Base-by-base conservation (phyloP, 805 yeast genomes). In the Wickerhamiella dianesei region DNA sequence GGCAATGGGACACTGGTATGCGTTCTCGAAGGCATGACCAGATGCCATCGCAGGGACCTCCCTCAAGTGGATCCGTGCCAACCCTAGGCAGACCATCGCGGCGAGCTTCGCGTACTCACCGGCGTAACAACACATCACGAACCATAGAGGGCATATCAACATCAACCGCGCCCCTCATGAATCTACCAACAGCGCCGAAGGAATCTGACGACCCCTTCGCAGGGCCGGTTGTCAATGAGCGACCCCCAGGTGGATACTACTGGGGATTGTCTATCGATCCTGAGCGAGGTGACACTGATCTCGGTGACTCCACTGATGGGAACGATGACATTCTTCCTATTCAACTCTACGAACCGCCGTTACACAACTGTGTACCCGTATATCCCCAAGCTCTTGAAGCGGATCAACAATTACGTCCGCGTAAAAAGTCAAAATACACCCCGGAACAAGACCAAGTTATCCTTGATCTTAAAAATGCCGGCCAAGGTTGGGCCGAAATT, bases 401-500 rank as follows among this genome's bases (percentile, higher is more conserved):
- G 20, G 61, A 65, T 22, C 64, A 67, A 3, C 70, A 72, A 37
- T 76, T 74, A 48, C 64, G 82, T 32, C 66, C 74, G 6, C 74
- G 73, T 53, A 68, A 85, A 44, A 75, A 73, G 55, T 77, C 85
- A n/a, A 82, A 82, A 58, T 82, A 79, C 60, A 68, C 82, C 21
- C 67, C 72, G 50, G 78, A 75, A 49, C 89, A 82, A 59, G 92
- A 82, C 60, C 74, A 71, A 2, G 53, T 77, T 63, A 82, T 82
- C 35, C 71, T 82, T 5, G 65, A 66, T 17, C 61, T 82, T 59
- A 82, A 82, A 59, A 69, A 67, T 47, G 69, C 71, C 43, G 86
- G 88, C 25, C 75, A 73, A 52, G 64, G 77, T 1, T 82, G 92
- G 89, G 77, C 74, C 3, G 85, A 80, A 50, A 82, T 82, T 41